Evolutionary conservation across 2,329 filamentous ascomycete genomes (phyloP).

Genomic region (Aspergillus novoparasiticus): DNA sequence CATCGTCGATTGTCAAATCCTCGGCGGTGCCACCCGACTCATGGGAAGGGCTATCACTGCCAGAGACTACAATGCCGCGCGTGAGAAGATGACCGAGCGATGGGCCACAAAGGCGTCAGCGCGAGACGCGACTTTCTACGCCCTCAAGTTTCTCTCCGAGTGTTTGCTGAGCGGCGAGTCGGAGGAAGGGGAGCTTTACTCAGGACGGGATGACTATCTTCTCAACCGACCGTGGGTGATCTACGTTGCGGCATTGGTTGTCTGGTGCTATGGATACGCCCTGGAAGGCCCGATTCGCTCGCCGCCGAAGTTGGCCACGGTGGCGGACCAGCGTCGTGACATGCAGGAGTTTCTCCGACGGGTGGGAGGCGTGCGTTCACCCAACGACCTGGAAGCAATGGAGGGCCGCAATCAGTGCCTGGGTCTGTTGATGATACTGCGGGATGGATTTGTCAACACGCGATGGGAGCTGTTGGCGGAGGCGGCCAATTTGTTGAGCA

Average conservation of each 20-base stretch:
- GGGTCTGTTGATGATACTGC: conserved; percentile 77
- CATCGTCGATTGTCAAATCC: conserved; percentile 96
- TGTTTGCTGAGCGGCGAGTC: conserved; percentile 63
- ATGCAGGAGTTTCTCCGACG: conserved; percentile 78
- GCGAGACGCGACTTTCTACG: conserved; percentile 89
- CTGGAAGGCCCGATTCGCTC: conserved; percentile 73
- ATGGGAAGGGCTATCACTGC: conserved; percentile 82
- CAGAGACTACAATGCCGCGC: conserved; percentile 77
- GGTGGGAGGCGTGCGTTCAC: conserved; percentile 71
- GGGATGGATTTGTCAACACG: conserved; percentile 77
- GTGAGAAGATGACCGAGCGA: conserved; percentile 78
- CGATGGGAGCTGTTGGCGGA: conserved; percentile 92
- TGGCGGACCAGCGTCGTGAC: conserved; percentile 69
- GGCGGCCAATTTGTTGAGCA: conserved; percentile 75
- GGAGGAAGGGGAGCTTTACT: conserved; percentile 59
- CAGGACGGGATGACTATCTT: conserved; percentile 82
- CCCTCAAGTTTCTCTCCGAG: conserved; percentile 82
- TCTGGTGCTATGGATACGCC: conserved; percentile 94
- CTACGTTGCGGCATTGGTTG: conserved; percentile 87
- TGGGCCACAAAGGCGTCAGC: conserved; percentile 91
- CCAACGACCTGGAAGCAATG: conserved; percentile 74
- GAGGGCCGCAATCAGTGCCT: conserved; percentile 80
- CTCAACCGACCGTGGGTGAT: conserved; percentile 94
- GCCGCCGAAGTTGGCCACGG: conserved; percentile 56
- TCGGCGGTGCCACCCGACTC: conserved; percentile 81